phyloP scores from a whole-genome alignment of 2,329 filamentous ascomycete genomes.

The Nemania sp. region DNA sequence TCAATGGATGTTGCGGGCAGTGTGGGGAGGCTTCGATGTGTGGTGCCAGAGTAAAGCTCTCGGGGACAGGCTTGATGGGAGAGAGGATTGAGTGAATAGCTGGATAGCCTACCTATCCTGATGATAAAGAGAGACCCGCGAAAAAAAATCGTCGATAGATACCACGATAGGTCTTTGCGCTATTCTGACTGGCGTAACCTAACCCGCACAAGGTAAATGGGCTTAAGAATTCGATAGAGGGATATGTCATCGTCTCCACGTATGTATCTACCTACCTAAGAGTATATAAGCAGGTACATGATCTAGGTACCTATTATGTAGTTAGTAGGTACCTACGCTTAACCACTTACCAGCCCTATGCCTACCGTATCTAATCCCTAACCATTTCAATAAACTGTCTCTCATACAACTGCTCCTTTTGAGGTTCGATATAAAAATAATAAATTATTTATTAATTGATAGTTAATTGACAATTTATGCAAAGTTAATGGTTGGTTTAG shows the following conservation, averaged over 20 bases:
- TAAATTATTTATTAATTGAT: no score
- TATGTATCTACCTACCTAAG: neutral
- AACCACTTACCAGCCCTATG: no score
- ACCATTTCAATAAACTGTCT: no score
- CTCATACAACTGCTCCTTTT: no score
- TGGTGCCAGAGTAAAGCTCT: conserved; percentile 17
- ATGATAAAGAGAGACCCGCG: conserved; percentile 19
- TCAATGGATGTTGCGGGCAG: neutral
- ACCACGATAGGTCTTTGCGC: conserved; percentile 32
- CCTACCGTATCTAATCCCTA: no score
- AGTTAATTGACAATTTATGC: no score
- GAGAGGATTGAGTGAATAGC: conserved; percentile 22
- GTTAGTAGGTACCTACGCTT: no score
- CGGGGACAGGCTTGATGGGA: conserved; percentile 10
- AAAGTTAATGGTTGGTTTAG: no score
- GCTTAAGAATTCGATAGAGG: neutral
- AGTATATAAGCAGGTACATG: no score
- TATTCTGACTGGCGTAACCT: conserved; percentile 24
- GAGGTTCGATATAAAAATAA: no score
- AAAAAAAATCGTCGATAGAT: conserved; percentile 39
- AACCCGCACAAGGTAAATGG: conserved; percentile 34
- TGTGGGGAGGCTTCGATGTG: conserved; percentile 6
- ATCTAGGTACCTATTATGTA: no score
- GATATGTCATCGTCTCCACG: neutral
- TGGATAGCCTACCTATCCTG: no score